phyloP scores from a whole-genome alignment of 2,329 filamentous ascomycete genomes.

The Akanthomyces lecanii region DNA sequence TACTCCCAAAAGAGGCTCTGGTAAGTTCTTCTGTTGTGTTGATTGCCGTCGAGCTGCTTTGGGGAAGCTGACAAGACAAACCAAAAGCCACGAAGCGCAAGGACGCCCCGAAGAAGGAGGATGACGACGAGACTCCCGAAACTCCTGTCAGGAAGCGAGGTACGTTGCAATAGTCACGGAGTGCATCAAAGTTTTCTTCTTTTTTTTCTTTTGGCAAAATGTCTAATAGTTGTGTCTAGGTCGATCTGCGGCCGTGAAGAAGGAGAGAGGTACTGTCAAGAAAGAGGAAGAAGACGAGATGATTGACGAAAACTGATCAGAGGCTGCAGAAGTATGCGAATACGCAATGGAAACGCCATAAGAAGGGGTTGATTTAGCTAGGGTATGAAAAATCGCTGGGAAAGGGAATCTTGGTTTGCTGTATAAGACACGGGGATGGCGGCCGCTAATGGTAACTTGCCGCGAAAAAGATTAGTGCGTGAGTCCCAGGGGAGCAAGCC shows the following conservation, averaged over 20 bases:
- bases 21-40: neutral
- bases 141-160: constrained; percentile 15
- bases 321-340: neutral
- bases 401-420: neutral
- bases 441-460: neutral
- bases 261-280: neutral
- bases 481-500: neutral
- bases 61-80: neutral
- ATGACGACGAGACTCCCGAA: neutral
- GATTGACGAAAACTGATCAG: neutral
- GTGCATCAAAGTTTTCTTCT: too few species aligned
- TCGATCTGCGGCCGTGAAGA: neutral
- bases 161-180: neutral
- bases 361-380: neutral
- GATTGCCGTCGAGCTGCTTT: neutral
- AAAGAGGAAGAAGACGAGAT: neutral
- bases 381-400: neutral
- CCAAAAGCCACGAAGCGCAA: constrained; percentile 20
- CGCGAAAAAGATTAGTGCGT: neutral
- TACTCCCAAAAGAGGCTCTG: constrained; percentile 21
- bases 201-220: too few species aligned
- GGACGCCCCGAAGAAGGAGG: constrained; percentile 16
- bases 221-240: neutral
- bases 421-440: neutral
- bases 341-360: neutral